phyloP scores from a whole-genome alignment of 108 stramenopile genomes.

The Cyclotella baltica region DNA sequence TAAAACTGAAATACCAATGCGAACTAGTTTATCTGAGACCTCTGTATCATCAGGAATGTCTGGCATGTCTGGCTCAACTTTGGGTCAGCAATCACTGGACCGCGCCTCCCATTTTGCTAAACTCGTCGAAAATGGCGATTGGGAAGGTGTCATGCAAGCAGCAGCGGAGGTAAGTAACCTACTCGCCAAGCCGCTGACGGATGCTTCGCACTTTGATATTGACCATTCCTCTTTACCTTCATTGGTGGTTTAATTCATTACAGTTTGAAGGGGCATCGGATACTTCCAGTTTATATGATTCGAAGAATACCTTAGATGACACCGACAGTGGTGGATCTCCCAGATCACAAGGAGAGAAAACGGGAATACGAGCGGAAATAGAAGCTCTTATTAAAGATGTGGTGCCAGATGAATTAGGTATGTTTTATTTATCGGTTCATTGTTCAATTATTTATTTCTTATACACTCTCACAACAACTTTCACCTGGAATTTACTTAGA shows the following conservation, averaged over 20 bases:
- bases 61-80: constrained; percentile 12
- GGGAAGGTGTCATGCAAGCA: constrained; percentile 52
- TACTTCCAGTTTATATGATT: constrained; percentile 22
- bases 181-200: no score
- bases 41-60: constrained; percentile 26
- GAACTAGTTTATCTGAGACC: background rate
- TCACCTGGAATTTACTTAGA: no score
- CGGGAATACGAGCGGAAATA: constrained; percentile 42
- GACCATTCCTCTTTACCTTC: no score
- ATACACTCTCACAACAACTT: background rate
- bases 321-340: constrained; percentile 19
- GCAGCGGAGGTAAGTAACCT: no score
- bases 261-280: constrained; percentile 48
- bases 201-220: no score
- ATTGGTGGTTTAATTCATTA: no score
- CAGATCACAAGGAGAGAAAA: background rate
- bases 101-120: constrained; percentile 44
- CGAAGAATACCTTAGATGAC: constrained; percentile 1
- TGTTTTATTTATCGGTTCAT: no score
- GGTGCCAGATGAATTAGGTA: constrained; percentile 59
- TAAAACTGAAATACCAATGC: constrained; percentile 53
- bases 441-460: no score
- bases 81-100: constrained; percentile 16
- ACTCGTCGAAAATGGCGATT: constrained; percentile 54
- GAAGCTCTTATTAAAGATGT: constrained; percentile 58